Conservation (phyloP, 306 rosid genomes). For the Sophora flavescens region DNA sequence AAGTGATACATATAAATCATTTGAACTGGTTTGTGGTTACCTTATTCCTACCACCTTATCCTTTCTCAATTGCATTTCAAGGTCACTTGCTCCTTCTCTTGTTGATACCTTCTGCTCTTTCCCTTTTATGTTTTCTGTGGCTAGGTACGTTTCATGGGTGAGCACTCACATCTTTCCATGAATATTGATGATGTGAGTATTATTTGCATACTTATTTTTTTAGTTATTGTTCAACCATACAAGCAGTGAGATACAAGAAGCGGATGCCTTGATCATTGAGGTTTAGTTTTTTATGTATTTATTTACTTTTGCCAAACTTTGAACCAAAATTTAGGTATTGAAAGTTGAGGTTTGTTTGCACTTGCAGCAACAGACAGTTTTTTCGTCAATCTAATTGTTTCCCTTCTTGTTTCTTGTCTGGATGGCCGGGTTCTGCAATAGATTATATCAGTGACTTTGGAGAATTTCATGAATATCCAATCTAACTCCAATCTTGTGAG, state of each 20-base stretch:
- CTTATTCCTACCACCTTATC: conserved; percentile 1
- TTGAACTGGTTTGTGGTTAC: conserved; percentile 12
- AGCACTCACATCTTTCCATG: conserved; percentile 91
- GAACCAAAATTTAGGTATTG: conserved; percentile 31
- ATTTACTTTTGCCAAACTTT: conserved; percentile 29
- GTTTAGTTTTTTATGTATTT: conserved; percentile 27
- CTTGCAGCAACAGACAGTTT: conserved; percentile 26
- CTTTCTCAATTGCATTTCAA: conserved; percentile 25
- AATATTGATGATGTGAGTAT: conserved; percentile 82
- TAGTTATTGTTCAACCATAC: conserved; percentile 35
- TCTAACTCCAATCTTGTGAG: conserved; percentile 43
- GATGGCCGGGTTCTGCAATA: conserved; percentile 49
- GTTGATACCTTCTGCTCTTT: conserved; percentile 36
- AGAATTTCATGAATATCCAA: conserved; percentile 66
- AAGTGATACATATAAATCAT: conserved; percentile 4
- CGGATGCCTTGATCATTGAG: background rate
- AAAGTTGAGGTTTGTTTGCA: conserved; percentile 19
- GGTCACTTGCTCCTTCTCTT: conserved; percentile 38
- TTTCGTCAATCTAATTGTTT: conserved; percentile 39
- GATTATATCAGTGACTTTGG: conserved; percentile 88
- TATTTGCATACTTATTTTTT: conserved; percentile 39
- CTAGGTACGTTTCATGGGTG: conserved; percentile 93
- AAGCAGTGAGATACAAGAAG: conserved; percentile 5
- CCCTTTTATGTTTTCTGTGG: conserved; percentile 37
- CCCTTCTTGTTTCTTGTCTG: conserved; percentile 44